Base-by-base conservation (phyloP, 2,329 filamentous ascomycete species). In the Lasiodiplodia theobromae region DNA sequence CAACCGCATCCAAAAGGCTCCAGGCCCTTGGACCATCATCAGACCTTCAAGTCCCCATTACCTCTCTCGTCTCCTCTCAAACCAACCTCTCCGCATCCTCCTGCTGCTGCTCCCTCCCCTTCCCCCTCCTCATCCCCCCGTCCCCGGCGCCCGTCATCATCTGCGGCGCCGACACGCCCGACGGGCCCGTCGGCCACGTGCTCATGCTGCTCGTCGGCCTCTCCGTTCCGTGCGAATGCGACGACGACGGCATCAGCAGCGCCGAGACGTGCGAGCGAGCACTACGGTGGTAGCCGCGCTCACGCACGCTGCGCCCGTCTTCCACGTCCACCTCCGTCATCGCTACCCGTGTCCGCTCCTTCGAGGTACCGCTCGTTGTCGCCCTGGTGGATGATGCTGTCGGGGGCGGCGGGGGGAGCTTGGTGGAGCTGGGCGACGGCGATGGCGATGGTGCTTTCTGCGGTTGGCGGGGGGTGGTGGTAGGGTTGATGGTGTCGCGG, bases 81-180 rank as follows among this genome's bases (percentile, higher is more conserved):
- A 63, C 28, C 60, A 52, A 64, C 60, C 28, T 64, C 60, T 52
- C 44, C 44, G 38, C 11, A 64, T 64, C 60, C 44, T 51, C 40
- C 28, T 28, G 28, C 28, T 28, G 28, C 28, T 28, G 28, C 38
- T 64, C 31, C n/a, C 37, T n/a, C 34, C 25, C 60, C 44, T 10
- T 14, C 18, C 23, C 31, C 31, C 21, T 28, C 60, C 47, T 16
- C 47, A 11, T 28, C 58, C 12, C 21, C n/a, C 60, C 60, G 2
- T 16, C 10, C 23, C 23, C 28, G 25, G 8, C 10, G 25, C 25
- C 25, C 44, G n/a, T 31, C 25, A 7, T 21, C 18, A 12, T 47
- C 23, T 64, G 40, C 23, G 57, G 57, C 57, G 38, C 57, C 37
- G 40, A 62, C 40, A 62, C 40, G 7, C 57, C 57, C 38, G 38